Conservation (phyloP, 768 basidiomycete species). For the Galerina sulciceps region DNA sequence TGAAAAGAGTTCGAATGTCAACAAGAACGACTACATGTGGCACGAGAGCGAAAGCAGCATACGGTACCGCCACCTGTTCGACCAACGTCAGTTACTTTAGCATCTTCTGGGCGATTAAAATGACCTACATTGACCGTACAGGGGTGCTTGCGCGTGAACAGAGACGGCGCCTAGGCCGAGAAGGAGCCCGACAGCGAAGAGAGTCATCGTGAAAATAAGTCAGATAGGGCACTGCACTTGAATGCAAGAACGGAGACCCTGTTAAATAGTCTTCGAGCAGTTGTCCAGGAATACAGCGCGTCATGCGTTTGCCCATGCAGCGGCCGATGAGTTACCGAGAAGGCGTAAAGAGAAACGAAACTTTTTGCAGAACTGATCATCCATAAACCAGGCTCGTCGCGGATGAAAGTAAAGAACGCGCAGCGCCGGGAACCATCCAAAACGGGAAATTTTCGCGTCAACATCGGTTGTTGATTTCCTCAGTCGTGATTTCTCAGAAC, state of each 20-base stretch:
- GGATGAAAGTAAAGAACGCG: not conserved
- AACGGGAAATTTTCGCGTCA: slow-evolving; percentile 35
- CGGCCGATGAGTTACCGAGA: slow-evolving; percentile 17
- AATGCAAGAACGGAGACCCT: not conserved
- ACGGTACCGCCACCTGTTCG: slow-evolving; percentile 9
- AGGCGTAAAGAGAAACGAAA: not conserved
- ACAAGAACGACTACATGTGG: not conserved
- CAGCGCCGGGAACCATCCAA: not conserved
- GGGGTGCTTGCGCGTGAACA: slow-evolving; percentile 10
- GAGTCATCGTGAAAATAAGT: slow-evolving; percentile 5
- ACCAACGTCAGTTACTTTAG: not conserved
- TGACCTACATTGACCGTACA: slow-evolving; percentile 16
- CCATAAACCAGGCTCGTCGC: not conserved
- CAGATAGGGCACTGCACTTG: no score
- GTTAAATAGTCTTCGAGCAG: not conserved
- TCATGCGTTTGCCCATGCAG: not conserved
- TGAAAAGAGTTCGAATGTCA: no score
- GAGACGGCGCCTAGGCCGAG: slow-evolving; percentile 12
- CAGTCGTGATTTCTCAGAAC: not conserved
- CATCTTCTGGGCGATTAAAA: not conserved
- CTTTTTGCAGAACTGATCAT: not conserved
- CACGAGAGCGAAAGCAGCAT: not conserved
- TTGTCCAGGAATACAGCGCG: not conserved
- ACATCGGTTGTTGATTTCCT: slow-evolving; percentile 24
- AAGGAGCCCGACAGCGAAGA: slow-evolving; percentile 15